Evolutionary conservation across 1,139 yeast species (phyloP), one percentile per base, ranked within the genome.

Genomic region (Hyphopichia khmerensis): DNA sequence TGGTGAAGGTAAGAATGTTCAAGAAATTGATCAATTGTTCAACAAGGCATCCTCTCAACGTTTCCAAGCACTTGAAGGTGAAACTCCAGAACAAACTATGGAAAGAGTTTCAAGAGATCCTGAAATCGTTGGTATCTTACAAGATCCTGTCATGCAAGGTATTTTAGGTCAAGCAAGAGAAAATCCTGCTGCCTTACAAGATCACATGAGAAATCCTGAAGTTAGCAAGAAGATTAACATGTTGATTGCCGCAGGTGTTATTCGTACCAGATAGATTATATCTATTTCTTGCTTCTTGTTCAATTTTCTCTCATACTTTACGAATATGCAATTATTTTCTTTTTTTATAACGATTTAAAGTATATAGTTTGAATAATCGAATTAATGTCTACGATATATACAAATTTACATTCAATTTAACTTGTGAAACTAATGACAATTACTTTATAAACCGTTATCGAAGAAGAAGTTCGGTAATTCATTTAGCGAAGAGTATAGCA

Each of bases 91-190:
- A 63, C 90, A 95, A 69, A 87, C 97, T 19, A 80, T 89, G 77
- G 96, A 87, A 63, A 82, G 99, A 67, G 88, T 87, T 38, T 77
- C 88, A 45, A 81, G 86, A 65, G 99, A 95, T 66, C 99, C 99
- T 16, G 99, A 93, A 72, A 85, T 93, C 50, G 90, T 87, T 41
- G 77, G 82, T 46, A 90, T 91, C 55, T 78, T 95, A 67, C 95
- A 88, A 65, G 98, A 93, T 62, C 99, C 99, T 13, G 91, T 93
- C 37, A 93, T 95, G 98, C 95, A 90, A 70, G 86, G 93, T 47
- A 93, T 95, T 53, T 78, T 95, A 62, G 85, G 82, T 51, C 99
- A 95, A 71, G 99, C 98, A 16, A 88, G 87, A 65, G 89, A 84
- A 48, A 87, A 95, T 63, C 99, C 99, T 38, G 96, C 96, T 40